Evolutionary conservation across 768 basidiomycete species (phyloP).

Genomic region (Lentinula edodes): DNA sequence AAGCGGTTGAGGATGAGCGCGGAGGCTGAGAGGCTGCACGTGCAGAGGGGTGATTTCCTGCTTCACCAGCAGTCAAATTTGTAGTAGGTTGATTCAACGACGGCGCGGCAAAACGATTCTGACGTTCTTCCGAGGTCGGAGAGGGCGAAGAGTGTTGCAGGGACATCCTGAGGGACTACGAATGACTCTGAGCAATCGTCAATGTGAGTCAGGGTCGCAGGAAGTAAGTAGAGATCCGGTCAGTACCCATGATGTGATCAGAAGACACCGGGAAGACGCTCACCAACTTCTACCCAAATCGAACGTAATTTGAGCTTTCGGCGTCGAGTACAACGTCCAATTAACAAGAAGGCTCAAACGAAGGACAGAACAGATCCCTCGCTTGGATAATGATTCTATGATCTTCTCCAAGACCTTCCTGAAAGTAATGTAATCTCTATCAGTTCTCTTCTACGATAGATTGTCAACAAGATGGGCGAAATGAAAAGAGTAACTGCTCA

Average conservation of each 20-base stretch:
- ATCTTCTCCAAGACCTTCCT: not conserved
- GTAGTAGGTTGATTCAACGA: not conserved
- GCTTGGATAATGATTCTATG: not conserved
- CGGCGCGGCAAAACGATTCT: not conserved
- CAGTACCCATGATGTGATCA: not conserved
- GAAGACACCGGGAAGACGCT: not conserved
- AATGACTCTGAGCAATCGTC: not conserved
- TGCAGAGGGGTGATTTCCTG: not conserved
- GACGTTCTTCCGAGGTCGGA: not conserved
- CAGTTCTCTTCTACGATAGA: not conserved
- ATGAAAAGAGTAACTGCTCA: not conserved
- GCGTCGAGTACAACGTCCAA: not conserved
- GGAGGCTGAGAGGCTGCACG: constrained; percentile 8
- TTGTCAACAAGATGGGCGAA: not conserved
- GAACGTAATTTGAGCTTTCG: not conserved
- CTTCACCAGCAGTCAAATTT: not conserved
- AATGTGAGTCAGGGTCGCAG: not conserved
- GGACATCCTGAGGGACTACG: not conserved
- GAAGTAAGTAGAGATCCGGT: not conserved
- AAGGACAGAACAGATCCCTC: not conserved
- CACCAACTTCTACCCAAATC: not conserved
- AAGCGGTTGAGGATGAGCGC: not conserved
- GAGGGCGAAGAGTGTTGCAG: not conserved
- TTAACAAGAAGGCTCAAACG: not conserved
- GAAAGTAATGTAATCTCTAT: not conserved